Evolutionary conservation across 2,329 filamentous ascomycete genomes (phyloP), one percentile per base, ranked within the genome.

Genomic region (Verticillium tricorpus): DNA sequence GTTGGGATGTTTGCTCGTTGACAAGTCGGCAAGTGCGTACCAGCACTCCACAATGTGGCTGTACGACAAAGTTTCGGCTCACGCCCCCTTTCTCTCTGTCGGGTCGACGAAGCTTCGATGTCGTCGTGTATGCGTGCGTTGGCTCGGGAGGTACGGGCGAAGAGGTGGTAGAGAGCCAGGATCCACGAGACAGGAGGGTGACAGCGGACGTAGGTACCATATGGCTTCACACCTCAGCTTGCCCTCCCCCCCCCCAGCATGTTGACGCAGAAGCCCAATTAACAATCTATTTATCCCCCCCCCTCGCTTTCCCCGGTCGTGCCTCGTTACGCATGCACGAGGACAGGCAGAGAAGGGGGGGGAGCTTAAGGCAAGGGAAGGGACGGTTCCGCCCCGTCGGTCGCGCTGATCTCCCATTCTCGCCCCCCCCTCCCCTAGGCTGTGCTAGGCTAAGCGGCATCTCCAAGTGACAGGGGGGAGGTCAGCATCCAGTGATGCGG

Each of bases 381-480:
- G 55, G 56, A 40, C 37, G 56, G 57, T 59, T 34, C 37, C 40
- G 40, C 39, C 25, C 57, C 32, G 57, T 59, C 57, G 57, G 40
- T 58, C 45, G 45, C 32, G 45, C 14, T 59, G 58, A 59, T 59
- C 58, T 55, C 45, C 58, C 40, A 37, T 54, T 25, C 40, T 37
- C 31, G 15, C 40, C 58, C 58, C 58, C 39, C 40, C 17, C 22
- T 19, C 58, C 11, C 32, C 32, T 35, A 22, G 50, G 28, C 58
- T 54, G 17, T 54, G 58, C 40, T 59, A 37, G 58, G 58, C 40
- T 58, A 58, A 58, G 57, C 57, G 57, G 57, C 57, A 58, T 58
- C 57, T 58, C 37, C 37, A 40, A 39, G 57, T 28, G 57, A 15
- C 37, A 50, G 57, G 39, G 25, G n/a, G n/a, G 45, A 22, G n/a